These are phyloP conservation scores for Trichoderma oligosporum DNA, from an alignment of 2,329 filamentous ascomycete species.

Conservation along the genomic window DNA sequence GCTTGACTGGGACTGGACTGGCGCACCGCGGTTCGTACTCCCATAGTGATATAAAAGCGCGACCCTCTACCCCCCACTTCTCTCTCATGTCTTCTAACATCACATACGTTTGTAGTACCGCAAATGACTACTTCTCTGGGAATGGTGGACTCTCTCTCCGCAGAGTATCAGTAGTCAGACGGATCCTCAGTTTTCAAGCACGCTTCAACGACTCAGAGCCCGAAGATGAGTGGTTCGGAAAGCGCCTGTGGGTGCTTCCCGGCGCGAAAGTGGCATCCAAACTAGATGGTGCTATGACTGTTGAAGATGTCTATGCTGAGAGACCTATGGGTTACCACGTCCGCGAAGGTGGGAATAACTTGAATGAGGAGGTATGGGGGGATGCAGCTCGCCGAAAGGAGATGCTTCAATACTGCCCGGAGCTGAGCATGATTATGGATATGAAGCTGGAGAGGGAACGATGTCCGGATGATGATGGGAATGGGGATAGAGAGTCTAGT, in stretches of 20 bases:
- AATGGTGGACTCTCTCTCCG: conserved; percentile 54
- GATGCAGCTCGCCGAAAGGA: conserved; percentile 40
- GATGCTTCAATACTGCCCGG: conserved; percentile 55
- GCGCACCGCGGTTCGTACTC: conserved; percentile 42
- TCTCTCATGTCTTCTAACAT: not conserved
- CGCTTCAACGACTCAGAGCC: conserved; percentile 49
- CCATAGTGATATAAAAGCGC: not conserved
- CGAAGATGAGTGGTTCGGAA: conserved; percentile 55
- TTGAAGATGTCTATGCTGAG: conserved; percentile 48
- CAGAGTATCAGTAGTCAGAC: conserved; percentile 48
- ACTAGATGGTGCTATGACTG: conserved; percentile 42
- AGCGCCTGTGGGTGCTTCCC: conserved; percentile 45
- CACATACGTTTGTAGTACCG: conserved; percentile 24
- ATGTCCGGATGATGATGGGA: conserved; percentile 32
- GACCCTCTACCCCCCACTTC: not conserved
- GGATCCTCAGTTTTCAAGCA: conserved; percentile 46
- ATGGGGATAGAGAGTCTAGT: not conserved
- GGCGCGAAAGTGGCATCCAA: conserved; percentile 45
- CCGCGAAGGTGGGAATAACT: conserved; percentile 39
- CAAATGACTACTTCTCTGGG: conserved; percentile 45
- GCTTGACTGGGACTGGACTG: conserved; percentile 53
- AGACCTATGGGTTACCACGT: conserved; percentile 55
- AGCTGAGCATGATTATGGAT: conserved; percentile 52
- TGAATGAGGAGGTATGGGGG: conserved; percentile 47
- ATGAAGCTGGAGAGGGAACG: conserved; percentile 53